phyloP scores from a whole-genome alignment of 2,329 filamentous ascomycete species.

The Fusarium equiseti region DNA sequence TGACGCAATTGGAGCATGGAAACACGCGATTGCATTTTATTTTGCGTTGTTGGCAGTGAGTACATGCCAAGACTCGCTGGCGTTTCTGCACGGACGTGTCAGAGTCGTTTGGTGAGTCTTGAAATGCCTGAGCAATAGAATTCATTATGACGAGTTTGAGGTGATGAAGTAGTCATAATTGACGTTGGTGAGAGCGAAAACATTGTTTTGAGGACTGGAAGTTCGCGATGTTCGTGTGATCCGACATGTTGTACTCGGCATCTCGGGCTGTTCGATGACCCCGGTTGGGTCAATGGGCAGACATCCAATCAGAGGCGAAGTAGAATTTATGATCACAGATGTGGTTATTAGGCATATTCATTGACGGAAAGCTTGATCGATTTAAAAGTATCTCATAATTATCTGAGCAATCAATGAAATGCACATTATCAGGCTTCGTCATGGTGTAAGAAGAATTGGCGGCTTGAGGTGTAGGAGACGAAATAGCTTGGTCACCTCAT shows the following conservation, averaged over 20 bases:
- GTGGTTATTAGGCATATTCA: too few relatives aligned
- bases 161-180: background rate
- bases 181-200: background rate
- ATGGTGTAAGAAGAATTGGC: too few relatives aligned
- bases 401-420: accelerated
- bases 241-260: conserved; percentile 14
- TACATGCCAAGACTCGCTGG: conserved; percentile 16
- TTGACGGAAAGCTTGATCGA: background rate
- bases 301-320: background rate
- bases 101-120: conserved; percentile 20
- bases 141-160: background rate
- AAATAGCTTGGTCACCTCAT: accelerated
- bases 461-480: too few relatives aligned
- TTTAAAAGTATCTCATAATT: background rate
- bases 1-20: conserved; percentile 15
- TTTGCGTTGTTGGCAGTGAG: conserved; percentile 25
- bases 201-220: background rate
- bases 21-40: conserved; percentile 28
- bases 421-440: too few relatives aligned
- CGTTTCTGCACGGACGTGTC: conserved; percentile 9
- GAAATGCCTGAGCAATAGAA: background rate
- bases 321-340: background rate
- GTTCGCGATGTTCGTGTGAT: background rate
- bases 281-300: conserved; percentile 1
- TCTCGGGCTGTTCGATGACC: conserved; percentile 20